Percentiles rank a stretch among this genome's conserved stretches.
Evolutionary conservation across 805 yeast species (phyloP).

Genomic region (Komagataella kurtzmanii): DNA sequence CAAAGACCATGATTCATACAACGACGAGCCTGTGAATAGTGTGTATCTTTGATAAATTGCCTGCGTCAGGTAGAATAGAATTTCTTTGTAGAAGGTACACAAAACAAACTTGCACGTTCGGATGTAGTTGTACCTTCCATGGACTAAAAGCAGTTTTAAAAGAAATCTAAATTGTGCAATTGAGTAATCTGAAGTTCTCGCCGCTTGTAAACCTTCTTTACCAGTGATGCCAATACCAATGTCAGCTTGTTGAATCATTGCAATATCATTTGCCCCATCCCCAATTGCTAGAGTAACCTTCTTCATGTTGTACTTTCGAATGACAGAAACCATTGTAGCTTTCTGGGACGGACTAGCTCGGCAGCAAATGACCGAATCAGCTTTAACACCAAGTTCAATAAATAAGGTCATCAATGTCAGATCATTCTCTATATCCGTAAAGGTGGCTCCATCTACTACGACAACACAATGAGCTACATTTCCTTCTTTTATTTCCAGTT

Average conservation of each 20-base stretch:
- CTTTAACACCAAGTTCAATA: constrained; percentile 71
- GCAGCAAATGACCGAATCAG: constrained; percentile 89
- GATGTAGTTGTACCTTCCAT: constrained; percentile 91
- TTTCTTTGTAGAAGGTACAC: constrained; percentile 90
- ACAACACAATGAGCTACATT: constrained; percentile 88
- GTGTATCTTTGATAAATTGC: constrained; percentile 77
- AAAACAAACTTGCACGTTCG: constrained; percentile 85
- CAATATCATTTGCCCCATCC: constrained; percentile 98
- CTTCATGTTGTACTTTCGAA: constrained; percentile 52
- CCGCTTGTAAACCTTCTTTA: constrained; percentile 93
- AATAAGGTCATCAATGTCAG: constrained; percentile 60
- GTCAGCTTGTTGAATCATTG: constrained; percentile 98
- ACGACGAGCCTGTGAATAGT: constrained; percentile 81
- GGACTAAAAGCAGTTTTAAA: constrained; percentile 73
- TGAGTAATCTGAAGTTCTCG: constrained; percentile 87
- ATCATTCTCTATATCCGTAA: constrained; percentile 61
- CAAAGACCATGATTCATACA: constrained; percentile 92
- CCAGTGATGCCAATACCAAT: constrained; percentile 97
- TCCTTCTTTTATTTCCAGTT: constrained; percentile 58
- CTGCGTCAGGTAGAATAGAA: constrained; percentile 81
- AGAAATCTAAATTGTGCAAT: constrained; percentile 88
- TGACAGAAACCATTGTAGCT: constrained; percentile 73
- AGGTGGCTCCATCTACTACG: constrained; percentile 89
- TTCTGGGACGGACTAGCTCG: constrained; percentile 97
- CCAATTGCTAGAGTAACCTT: constrained; percentile 92